A percentile compares a stretch with the other conserved stretches of the same genome.
phyloP scores from a whole-genome alignment of 495 filamentous ascomycete species.

The Podospora conica region DNA sequence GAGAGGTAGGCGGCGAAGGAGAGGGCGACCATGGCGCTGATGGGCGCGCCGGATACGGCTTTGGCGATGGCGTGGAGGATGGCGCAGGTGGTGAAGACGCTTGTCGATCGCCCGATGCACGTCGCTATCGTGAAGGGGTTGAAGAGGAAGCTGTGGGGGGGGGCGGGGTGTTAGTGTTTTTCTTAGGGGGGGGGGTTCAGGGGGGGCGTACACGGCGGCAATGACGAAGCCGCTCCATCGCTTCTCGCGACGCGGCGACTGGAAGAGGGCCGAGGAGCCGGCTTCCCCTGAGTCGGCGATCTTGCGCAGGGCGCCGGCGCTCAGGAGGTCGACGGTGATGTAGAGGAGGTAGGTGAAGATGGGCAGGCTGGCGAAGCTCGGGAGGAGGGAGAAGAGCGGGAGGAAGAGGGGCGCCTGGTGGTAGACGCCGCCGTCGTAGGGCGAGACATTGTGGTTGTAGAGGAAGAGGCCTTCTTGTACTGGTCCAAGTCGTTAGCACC shows the following conservation, averaged over 20 bases:
- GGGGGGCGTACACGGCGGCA: constrained; percentile 59
- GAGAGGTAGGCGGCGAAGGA: constrained; percentile 85
- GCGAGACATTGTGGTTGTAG: constrained; percentile 92
- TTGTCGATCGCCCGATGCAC: constrained; percentile 87
- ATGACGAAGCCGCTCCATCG: constrained; percentile 70
- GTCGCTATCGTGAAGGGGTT: constrained; percentile 93
- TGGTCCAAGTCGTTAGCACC: constrained; percentile 30
- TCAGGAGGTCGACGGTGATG: constrained; percentile 72
- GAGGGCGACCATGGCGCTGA: constrained; percentile 79
- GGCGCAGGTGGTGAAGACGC: constrained; percentile 82
- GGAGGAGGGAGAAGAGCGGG: constrained; percentile 82
- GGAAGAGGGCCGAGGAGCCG: constrained; percentile 62
- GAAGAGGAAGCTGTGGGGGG: constrained; percentile 81
- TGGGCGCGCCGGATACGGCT: constrained; percentile 65
- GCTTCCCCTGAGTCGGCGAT: constrained; percentile 83
- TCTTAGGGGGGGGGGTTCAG: neutral
- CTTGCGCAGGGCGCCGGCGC: constrained; percentile 71
- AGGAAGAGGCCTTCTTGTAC: constrained; percentile 96
- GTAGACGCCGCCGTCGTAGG: constrained; percentile 95
- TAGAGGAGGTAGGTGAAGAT: constrained; percentile 75
- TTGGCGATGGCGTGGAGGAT: constrained; percentile 79
- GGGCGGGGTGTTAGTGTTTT: constrained; percentile 8
- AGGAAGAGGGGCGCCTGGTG: constrained; percentile 95
- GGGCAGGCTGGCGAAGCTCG: constrained; percentile 55
- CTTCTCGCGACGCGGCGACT: constrained; percentile 69